A percentile compares a stretch with the other conserved stretches of the same genome.
Evolutionary conservation across 352 stramenopile genomes (phyloP).

Genomic region (Plasmopara halstedii): DNA sequence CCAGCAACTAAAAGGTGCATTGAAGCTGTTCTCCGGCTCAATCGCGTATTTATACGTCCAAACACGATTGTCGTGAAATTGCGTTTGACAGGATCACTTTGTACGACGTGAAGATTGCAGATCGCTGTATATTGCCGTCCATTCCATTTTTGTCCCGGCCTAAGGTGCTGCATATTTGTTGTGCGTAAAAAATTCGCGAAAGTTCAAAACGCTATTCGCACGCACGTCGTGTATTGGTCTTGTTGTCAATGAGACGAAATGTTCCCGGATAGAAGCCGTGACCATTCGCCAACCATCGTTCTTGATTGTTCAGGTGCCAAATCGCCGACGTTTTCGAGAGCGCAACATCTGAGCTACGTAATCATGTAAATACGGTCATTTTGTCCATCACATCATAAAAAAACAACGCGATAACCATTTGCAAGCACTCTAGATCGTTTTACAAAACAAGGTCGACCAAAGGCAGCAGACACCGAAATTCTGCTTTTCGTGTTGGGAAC

Average conservation of each 20-base stretch:
- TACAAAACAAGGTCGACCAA: conserved; percentile 5
- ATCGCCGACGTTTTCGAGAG: conserved; percentile 2
- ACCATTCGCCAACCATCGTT: conserved; percentile 15
- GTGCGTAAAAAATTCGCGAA: conserved; percentile 22
- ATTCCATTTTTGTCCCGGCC: conserved; percentile 10
- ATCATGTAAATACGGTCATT: conserved; percentile 10
- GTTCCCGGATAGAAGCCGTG: conserved; percentile 13
- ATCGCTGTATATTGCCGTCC: conserved; percentile 9
- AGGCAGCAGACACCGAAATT: conserved; percentile 3
- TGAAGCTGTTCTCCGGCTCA: conserved; percentile 9
- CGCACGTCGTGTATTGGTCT: conserved; percentile 14
- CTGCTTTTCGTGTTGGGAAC: not conserved
- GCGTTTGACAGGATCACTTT: conserved; percentile 2
- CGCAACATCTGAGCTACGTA: conserved; percentile 7
- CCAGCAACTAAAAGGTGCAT: conserved; percentile 9
- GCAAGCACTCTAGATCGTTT: not conserved
- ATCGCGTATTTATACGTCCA: conserved; percentile 3
- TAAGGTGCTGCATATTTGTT: conserved; percentile 8
- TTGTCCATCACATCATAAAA: conserved; percentile 10
- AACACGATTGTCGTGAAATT: not conserved
- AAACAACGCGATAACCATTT: conserved; percentile 4
- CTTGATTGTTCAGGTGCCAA: conserved; percentile 9
- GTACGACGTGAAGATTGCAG: conserved; percentile 8
- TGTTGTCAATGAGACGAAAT: conserved; percentile 16
- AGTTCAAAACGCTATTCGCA: conserved; percentile 25